These are phyloP conservation scores for Pseudogymnoascus sp. DNA, from an alignment of 2,329 filamentous ascomycete species.

Conservation along the genomic window DNA sequence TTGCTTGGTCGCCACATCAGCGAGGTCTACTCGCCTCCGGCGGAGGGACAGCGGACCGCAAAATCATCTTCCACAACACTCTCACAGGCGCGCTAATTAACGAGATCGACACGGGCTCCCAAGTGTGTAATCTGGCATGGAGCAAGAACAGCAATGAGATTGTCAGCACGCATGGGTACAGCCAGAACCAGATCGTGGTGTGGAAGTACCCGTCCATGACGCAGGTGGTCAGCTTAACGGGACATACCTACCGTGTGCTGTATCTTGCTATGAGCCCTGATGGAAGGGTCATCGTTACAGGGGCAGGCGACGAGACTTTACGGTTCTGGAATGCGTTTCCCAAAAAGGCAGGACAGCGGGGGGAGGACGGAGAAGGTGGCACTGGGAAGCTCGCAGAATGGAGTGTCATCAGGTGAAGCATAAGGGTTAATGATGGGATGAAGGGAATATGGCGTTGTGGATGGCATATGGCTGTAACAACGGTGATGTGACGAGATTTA, in stretches of 20 bases:
- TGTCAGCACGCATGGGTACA: conserved; percentile 93
- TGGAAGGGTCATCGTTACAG: conserved; percentile 86
- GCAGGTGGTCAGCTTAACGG: conserved; percentile 88
- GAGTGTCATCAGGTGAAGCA: conserved; percentile 64
- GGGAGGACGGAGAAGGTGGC: conserved; percentile 55
- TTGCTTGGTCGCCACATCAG: conserved; percentile 95
- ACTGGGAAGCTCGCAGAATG: conserved; percentile 62
- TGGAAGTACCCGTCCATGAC: conserved; percentile 99
- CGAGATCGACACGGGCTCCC: conserved; percentile 91
- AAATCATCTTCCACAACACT: conserved; percentile 98
- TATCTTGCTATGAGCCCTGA: conserved; percentile 98
- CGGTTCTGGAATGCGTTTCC: conserved; percentile 97
- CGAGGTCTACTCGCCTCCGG: conserved; percentile 89
- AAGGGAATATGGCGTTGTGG: conserved; percentile 3
- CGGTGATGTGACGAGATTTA: conserved; percentile 9
- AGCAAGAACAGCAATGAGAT: conserved; percentile 97
- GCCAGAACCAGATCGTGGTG: conserved; percentile 95
- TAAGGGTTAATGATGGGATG: not conserved
- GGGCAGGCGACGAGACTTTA: conserved; percentile 90
- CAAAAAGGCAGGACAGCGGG: conserved; percentile 60
- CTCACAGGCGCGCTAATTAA: conserved; percentile 70
- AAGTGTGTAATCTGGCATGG: conserved; percentile 98
- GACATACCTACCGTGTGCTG: conserved; percentile 91
- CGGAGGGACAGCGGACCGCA: conserved; percentile 87
- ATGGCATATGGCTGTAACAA: not conserved